These are phyloP conservation scores for Eucalyptus marginata DNA, from an alignment of 345 rosid genomes.

Conservation along the genomic window DNA sequence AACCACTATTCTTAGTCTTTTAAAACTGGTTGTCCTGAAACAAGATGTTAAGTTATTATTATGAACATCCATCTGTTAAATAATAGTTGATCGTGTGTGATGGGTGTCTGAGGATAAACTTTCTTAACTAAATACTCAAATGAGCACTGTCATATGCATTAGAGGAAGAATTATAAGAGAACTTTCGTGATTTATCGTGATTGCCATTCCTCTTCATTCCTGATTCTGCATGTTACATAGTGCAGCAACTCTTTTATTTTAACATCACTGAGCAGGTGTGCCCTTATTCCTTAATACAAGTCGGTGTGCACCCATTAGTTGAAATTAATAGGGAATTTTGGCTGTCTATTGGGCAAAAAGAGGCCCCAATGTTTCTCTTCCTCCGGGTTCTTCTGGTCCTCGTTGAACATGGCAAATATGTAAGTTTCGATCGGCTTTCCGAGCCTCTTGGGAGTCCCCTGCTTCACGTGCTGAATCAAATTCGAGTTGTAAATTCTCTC, in stretches of 20 bases:
- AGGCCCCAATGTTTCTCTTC: constrained; percentile 45
- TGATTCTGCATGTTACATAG: not conserved
- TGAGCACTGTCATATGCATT: not conserved
- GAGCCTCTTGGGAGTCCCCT: constrained; percentile 32
- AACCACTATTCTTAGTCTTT: not conserved
- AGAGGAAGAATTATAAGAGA: not conserved
- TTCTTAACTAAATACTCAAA: not conserved
- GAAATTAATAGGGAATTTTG: constrained; percentile 33
- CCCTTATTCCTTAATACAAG: not conserved
- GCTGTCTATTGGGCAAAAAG: constrained; percentile 24
- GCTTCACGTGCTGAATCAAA: constrained; percentile 40
- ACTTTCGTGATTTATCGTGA: not conserved
- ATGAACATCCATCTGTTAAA: not conserved
- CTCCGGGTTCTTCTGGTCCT: constrained; percentile 29
- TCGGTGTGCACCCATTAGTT: not conserved
- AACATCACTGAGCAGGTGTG: not conserved
- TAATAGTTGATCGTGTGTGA: not conserved
- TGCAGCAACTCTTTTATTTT: not conserved
- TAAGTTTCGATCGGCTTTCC: constrained; percentile 42
- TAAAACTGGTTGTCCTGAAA: not conserved
- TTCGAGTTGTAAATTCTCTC: constrained; percentile 39
- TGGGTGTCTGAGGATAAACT: not conserved
- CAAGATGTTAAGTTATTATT: not conserved
- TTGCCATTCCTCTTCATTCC: not conserved
- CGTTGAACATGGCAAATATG: constrained; percentile 53